phyloP scores from a whole-genome alignment of 139 green algal genomes.

The Coelastrella sp. region DNA sequence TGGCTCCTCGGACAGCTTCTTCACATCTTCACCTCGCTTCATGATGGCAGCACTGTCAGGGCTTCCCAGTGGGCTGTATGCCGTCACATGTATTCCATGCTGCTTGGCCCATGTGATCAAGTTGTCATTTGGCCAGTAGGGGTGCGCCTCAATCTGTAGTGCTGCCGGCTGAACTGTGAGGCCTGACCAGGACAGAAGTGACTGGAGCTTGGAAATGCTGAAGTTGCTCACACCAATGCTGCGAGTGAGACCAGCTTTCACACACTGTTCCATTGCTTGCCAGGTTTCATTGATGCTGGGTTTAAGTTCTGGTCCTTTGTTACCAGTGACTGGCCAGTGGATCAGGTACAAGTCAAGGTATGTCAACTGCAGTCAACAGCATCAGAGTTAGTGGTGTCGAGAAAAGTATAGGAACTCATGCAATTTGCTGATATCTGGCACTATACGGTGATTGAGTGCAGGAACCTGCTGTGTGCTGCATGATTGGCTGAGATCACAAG shows the following conservation, averaged over 20 bases:
- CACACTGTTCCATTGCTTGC: slow-evolving; percentile 75
- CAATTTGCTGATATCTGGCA: too few relatives aligned
- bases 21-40: slow-evolving; percentile 58
- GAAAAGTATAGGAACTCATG: not conserved
- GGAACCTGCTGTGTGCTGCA: not conserved
- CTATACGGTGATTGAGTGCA: too few relatives aligned
- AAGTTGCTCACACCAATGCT: slow-evolving; percentile 92
- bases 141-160: slow-evolving; percentile 81
- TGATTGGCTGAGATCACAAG: not conserved
- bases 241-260: slow-evolving; percentile 73
- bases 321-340: slow-evolving; percentile 80
- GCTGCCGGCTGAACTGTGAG: slow-evolving; percentile 18
- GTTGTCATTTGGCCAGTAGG: slow-evolving; percentile 88
- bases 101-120: slow-evolving; percentile 74
- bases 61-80: slow-evolving; percentile 90
- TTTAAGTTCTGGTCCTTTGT: slow-evolving; percentile 64
- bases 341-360: slow-evolving; percentile 91
- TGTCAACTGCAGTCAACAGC: not conserved
- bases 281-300: slow-evolving; percentile 70
- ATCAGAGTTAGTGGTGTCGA: not conserved
- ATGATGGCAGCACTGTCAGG: slow-evolving; percentile 84
- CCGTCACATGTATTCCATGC: slow-evolving; percentile 88
- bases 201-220: slow-evolving; percentile 73
- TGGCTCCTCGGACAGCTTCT: slow-evolving; percentile 74
- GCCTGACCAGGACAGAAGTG: slow-evolving; percentile 55